Evolutionary conservation across 345 rosid genomes (phyloP).

Genomic region (Viola odorata): DNA sequence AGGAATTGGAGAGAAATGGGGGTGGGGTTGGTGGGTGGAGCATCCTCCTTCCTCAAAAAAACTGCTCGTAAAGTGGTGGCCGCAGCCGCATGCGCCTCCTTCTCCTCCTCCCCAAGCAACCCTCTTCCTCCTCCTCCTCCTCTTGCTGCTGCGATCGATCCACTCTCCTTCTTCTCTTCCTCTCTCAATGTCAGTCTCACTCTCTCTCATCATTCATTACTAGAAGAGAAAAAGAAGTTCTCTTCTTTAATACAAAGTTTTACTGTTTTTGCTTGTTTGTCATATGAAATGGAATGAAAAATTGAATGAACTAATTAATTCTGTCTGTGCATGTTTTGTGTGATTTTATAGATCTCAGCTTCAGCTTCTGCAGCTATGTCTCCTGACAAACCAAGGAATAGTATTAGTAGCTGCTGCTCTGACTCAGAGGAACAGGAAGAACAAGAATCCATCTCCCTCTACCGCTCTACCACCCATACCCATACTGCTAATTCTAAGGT

Average conservation of each 20-base stretch:
- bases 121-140: conserved; percentile 2
- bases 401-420: background rate
- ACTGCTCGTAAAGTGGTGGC: conserved; percentile 58
- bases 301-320: no score
- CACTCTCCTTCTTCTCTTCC: background rate
- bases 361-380: conserved; percentile 33
- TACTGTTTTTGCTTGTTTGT: no score
- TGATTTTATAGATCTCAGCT: conserved; percentile 34
- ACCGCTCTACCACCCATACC: conserved; percentile 17
- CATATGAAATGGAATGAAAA: no score
- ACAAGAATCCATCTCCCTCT: conserved; percentile 31
- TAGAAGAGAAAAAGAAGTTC: no score
- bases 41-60: conserved; percentile 49
- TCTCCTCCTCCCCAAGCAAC: conserved; percentile 45
- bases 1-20: conserved; percentile 25
- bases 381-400: conserved; percentile 27
- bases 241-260: no score
- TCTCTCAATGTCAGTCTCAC: background rate
- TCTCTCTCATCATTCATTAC: background rate
- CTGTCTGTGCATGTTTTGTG: no score
- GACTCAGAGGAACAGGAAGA: conserved; percentile 17
- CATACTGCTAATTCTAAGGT: conserved; percentile 38
- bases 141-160: background rate
- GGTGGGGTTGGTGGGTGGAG: conserved; percentile 31
- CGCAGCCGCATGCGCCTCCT: conserved; percentile 73